Percentiles rank a stretch among this genome's conserved stretches.
Conservation (phyloP, 495 filamentous ascomycete species). For the Tuber calosporum region DNA sequence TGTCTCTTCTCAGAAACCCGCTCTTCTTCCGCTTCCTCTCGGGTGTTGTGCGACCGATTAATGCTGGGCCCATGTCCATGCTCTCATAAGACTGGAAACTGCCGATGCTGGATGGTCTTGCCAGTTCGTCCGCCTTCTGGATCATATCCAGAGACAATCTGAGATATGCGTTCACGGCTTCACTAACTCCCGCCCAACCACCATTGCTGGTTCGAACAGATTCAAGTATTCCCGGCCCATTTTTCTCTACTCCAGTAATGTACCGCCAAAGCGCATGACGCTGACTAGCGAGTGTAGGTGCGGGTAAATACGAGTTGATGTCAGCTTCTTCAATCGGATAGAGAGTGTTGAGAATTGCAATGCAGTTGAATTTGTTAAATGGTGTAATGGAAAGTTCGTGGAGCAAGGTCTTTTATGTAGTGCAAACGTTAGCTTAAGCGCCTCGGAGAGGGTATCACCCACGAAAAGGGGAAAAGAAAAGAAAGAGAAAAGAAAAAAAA, state of each 20-base stretch:
- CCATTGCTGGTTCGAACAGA: constrained; percentile 52
- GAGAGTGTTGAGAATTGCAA: constrained; percentile 72
- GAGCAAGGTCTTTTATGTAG: constrained; percentile 52
- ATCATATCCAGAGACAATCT: constrained; percentile 43
- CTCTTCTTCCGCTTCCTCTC: constrained; percentile 30
- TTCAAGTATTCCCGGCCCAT: constrained; percentile 53
- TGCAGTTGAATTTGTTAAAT: constrained; percentile 61
- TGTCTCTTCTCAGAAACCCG: constrained; percentile 34
- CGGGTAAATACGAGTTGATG: constrained; percentile 47
- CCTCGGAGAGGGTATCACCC: constrained; percentile 28
- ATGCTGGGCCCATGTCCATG: constrained; percentile 13
- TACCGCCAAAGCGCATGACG: constrained; percentile 61
- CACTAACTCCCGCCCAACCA: constrained; percentile 54
- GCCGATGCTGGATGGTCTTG: constrained; percentile 37
- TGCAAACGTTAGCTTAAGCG: constrained; percentile 16
- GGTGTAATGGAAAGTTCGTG: constrained; percentile 62
- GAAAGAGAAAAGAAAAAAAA: too few species aligned
- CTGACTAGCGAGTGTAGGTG: constrained; percentile 51
- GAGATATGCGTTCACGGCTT: constrained; percentile 57
- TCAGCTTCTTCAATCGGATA: constrained; percentile 51
- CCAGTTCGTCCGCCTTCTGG: constrained; percentile 38
- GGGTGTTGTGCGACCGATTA: background rate
- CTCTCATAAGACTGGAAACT: constrained; percentile 38
- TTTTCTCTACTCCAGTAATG: constrained; percentile 55
- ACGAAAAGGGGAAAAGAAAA: background rate